Conservation (phyloP, 2,329 filamentous ascomycete genomes). For the Aspergillus chevalieri region DNA sequence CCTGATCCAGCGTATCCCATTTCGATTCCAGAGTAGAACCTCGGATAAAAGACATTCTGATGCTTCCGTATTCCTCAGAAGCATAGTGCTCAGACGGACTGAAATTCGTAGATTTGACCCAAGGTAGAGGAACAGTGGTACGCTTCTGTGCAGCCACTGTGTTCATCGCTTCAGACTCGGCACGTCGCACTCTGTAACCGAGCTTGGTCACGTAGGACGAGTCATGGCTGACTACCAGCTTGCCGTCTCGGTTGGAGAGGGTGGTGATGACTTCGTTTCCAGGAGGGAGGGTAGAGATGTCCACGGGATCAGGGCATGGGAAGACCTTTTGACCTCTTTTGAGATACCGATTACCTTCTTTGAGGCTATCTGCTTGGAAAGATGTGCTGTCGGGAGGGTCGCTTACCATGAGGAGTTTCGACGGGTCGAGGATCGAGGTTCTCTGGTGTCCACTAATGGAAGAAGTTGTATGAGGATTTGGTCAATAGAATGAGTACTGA, state of each 20-base stretch:
- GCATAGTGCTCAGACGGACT: not conserved
- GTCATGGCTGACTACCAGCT: slow-evolving; percentile 14
- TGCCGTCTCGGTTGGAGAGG: slow-evolving; percentile 11
- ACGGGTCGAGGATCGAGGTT: too few relatives aligned
- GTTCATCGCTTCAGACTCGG: slow-evolving; percentile 17
- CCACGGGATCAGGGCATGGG: slow-evolving; percentile 4
- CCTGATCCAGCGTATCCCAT: slow-evolving; percentile 13
- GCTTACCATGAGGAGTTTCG: not conserved
- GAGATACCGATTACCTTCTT: slow-evolving; percentile 4
- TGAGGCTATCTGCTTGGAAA: slow-evolving; percentile 2
- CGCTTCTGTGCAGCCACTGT: slow-evolving; percentile 9
- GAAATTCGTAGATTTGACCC: slow-evolving; percentile 10
- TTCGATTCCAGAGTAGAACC: slow-evolving; percentile 10
- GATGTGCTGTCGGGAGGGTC: not conserved
- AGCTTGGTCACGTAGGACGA: slow-evolving; percentile 13
- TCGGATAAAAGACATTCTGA: slow-evolving; percentile 13
- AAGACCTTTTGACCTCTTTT: slow-evolving; percentile 6
- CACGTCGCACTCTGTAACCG: slow-evolving; percentile 9
- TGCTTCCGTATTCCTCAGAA: not conserved
- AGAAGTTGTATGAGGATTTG: too few relatives aligned
- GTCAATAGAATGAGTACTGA: too few relatives aligned
- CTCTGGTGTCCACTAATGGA: too few relatives aligned
- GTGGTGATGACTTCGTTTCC: slow-evolving; percentile 11
- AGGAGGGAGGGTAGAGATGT: slow-evolving; percentile 1
- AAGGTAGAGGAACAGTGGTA: slow-evolving; percentile 14